Evolutionary conservation across 352 stramenopile species (phyloP), one percentile per base, ranked within the genome.

Genomic region (Globisporangium solare): DNA sequence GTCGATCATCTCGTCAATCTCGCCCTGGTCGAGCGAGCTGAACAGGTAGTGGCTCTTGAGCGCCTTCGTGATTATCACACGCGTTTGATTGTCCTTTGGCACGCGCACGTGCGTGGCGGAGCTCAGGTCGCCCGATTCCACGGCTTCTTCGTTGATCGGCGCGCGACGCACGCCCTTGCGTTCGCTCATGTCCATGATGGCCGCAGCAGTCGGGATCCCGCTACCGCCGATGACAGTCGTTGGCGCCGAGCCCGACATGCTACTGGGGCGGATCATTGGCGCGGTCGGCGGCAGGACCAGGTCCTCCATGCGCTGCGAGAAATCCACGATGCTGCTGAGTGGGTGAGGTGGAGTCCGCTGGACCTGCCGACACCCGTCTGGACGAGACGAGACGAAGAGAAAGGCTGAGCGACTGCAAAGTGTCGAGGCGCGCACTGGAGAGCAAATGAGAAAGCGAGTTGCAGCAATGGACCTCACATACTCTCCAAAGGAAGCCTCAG

Each of bases 21-120:
- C 83, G 20, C 63, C 63, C 32, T 89, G 73, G 43, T 89, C 81
- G 3, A 93, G 74, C 39, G 79, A 81, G 39, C 74, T 85, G 65
- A 93, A 91, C 56, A 93, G 79, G 64, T 91, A 93, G 74, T 91
- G 80, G 27, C 69, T 79, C 65, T 89, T 92, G 63, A 89, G 74
- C 15, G 83, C 76, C 62, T 85, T 88, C 53, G 78, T 80, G 68
- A 92, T 87, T 71, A 92, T 88, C 32, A 67, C 66, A 17, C 76
- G 73, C 27, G 83, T 89, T 61, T 87, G 74, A 51, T 69, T 71
- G 64, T 84, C 87, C 69, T 92, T 92, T 35, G 78, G 78, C 47
- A 90, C 77, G 22, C 74, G 76, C 27, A 83, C 64, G 42, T 85
- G 71, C 18, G 71, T 49, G 20, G 59, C 64, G 46, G 71, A 62